Base-by-base conservation (phyloP, 1,284 basidiomycete genomes). In the Ceratobasidium papillatum region DNA sequence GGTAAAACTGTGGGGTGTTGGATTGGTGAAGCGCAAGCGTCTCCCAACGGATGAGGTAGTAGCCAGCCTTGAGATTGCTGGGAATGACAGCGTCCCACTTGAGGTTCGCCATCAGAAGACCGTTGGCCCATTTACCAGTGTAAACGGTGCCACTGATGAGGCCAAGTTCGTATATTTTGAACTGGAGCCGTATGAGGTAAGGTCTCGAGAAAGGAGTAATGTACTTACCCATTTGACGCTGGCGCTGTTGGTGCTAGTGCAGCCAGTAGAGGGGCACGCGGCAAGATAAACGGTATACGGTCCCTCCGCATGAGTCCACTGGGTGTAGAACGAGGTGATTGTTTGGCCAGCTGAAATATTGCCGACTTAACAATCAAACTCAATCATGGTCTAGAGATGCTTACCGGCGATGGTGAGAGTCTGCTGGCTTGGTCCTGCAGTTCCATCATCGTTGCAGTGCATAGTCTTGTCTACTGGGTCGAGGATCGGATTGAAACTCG, bases 1-100 rank as follows among this genome's bases (percentile, higher is more conserved):
- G 76, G 74, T 78, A 78, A 75, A 77, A 76, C 49, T 76, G 76
- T 3, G 76, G 74, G 25, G 75, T 74, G 71, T 78, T 78, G 36
- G 78, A 56, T 27, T 84, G 81, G 43, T 75, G 61, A 14, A 25
- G 45, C n/a, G 41, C 36, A n/a, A 63, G 76, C 9, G 25, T 69
- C 54, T 77, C 76, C 63, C 58, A 74, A 25, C 76, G 65, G 25
- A 77, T 73, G 14, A 77, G 63, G 32, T 75, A 72, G 38, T 62
- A 32, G 17, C 74, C 76, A 7, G 76, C 19, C 45, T 76, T 63
- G 32, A 77, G 72, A 58, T 66, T 74, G 1, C 72, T 22, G 2
- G 76, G 76, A 49, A 77, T 77, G 30, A 51, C 69, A 25, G 75
- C 58, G 7, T 71, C 59, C 76, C 76, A 77, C 34, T 76, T 69